A percentile compares a stretch with the other conserved stretches of the same genome.
Conservation (phyloP, 768 basidiomycete species). For the Strobilomyces echinocephalus region DNA sequence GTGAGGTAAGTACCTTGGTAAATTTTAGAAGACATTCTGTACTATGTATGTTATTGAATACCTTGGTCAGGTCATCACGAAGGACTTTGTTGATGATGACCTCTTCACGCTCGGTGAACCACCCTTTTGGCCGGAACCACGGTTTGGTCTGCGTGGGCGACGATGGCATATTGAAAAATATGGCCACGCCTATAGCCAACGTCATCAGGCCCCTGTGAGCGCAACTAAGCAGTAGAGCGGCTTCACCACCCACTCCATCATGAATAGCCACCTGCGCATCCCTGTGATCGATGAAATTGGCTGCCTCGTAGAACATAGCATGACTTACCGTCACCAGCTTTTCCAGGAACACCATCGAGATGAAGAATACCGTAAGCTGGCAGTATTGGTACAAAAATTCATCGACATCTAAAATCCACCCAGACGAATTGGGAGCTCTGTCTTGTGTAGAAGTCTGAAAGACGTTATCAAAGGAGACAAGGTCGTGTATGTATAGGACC, state of each 20-base stretch:
- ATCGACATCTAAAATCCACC: constrained; percentile 67
- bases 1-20: constrained; percentile 50
- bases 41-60: constrained; percentile 2
- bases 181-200: constrained; percentile 45
- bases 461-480: background rate
- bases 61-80: constrained; percentile 60
- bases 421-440: constrained; percentile 48
- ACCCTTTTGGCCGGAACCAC: constrained; percentile 56
- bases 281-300: background rate
- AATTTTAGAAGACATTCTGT: background rate
- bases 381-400: constrained; percentile 49
- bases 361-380: constrained; percentile 53
- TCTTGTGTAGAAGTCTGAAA: constrained; percentile 48
- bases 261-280: constrained; percentile 32
- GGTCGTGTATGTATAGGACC: constrained; percentile 45
- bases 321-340: constrained; percentile 14
- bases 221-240: background rate
- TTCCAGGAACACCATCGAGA: constrained; percentile 7
- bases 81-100: constrained; percentile 56
- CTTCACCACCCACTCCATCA: constrained; percentile 29
- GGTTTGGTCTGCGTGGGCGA: constrained; percentile 55
- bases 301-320: background rate
- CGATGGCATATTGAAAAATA: constrained; percentile 58
- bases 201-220: constrained; percentile 34
- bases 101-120: constrained; percentile 62